Conservation (phyloP, 371 early-diverging fungal species). For the Lichtheimia ornata region DNA sequence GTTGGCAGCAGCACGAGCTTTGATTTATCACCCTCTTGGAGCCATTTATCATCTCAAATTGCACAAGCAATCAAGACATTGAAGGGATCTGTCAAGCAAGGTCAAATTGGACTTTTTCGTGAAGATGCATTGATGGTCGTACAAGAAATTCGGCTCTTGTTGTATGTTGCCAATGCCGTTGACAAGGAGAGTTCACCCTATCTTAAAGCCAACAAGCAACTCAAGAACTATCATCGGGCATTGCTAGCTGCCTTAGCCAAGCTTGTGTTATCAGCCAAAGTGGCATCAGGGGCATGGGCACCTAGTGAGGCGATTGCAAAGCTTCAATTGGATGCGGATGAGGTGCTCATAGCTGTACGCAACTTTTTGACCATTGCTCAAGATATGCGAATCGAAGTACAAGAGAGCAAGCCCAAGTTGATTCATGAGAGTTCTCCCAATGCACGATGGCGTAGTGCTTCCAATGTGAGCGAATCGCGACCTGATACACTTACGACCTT, state of each 20-base stretch:
- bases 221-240: slow-evolving; percentile 74
- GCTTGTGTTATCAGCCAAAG: slow-evolving; percentile 81
- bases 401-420: slow-evolving; percentile 48
- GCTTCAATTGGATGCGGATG: slow-evolving; percentile 45
- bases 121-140: slow-evolving; percentile 57
- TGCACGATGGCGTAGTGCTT: slow-evolving; percentile 16
- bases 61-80: slow-evolving; percentile 68
- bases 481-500: slow-evolving; percentile 21
- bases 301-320: slow-evolving; percentile 27
- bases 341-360: slow-evolving; percentile 73
- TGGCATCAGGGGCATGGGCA: slow-evolving; percentile 77
- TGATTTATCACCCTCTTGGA: slow-evolving; percentile 52
- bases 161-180: slow-evolving; percentile 76
- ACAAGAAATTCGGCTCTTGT: slow-evolving; percentile 78
- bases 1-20: slow-evolving; percentile 1
- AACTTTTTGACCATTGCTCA: slow-evolving; percentile 80
- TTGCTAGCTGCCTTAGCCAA: slow-evolving; percentile 82
- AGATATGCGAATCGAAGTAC: slow-evolving; percentile 63
- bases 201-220: slow-evolving; percentile 63
- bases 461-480: slow-evolving; percentile 3
- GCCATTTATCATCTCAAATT: slow-evolving; percentile 60
- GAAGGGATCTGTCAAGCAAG: slow-evolving; percentile 63
- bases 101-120: slow-evolving; percentile 20
- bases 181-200: slow-evolving; percentile 67
- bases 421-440: slow-evolving; percentile 11